phyloP scores from a whole-genome alignment of 495 filamentous ascomycete genomes.

The Lophiotrema nucula region DNA sequence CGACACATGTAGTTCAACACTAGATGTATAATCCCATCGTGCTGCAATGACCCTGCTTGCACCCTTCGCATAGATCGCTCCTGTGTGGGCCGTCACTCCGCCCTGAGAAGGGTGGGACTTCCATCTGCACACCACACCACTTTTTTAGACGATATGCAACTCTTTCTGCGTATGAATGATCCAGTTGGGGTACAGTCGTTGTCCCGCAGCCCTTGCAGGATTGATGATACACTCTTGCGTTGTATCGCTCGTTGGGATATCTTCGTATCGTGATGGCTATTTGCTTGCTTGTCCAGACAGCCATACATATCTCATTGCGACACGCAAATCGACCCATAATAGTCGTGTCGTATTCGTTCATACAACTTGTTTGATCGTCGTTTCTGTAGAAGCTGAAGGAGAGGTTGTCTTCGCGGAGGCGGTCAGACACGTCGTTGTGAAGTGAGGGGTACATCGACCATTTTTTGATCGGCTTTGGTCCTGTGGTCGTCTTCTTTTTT shows the following conservation, averaged over 20 bases:
- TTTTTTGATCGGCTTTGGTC: conserved; percentile 10
- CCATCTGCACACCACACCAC: conserved; percentile 49
- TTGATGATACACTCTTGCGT: conserved; percentile 51
- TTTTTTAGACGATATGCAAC: conserved; percentile 52
- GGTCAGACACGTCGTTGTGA: conserved; percentile 42
- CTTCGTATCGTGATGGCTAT: conserved; percentile 49
- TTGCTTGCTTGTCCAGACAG: conserved; percentile 45
- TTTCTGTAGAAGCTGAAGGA: conserved; percentile 34
- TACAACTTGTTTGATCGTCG: conserved; percentile 29
- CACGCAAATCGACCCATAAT: conserved; percentile 42
- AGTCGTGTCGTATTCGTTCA: conserved; percentile 35
- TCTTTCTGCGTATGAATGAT: conserved; percentile 50
- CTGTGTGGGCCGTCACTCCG: conserved; percentile 45
- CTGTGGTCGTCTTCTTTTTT: conserved; percentile 2
- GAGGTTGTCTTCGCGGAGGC: conserved; percentile 40
- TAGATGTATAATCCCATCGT: conserved; percentile 1
- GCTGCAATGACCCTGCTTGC: conserved; percentile 48
- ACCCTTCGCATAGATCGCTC: conserved; percentile 50
- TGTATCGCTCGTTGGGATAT: conserved; percentile 45
- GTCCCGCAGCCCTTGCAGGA: conserved; percentile 43
- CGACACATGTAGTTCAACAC: not conserved
- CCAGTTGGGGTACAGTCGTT: conserved; percentile 41
- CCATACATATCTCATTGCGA: conserved; percentile 34
- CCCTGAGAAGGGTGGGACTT: conserved; percentile 33
- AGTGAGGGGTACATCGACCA: conserved; percentile 47